These are phyloP conservation scores for Thelephora aurantiotincta DNA, from an alignment of 768 basidiomycete genomes.

Conservation along the genomic window DNA sequence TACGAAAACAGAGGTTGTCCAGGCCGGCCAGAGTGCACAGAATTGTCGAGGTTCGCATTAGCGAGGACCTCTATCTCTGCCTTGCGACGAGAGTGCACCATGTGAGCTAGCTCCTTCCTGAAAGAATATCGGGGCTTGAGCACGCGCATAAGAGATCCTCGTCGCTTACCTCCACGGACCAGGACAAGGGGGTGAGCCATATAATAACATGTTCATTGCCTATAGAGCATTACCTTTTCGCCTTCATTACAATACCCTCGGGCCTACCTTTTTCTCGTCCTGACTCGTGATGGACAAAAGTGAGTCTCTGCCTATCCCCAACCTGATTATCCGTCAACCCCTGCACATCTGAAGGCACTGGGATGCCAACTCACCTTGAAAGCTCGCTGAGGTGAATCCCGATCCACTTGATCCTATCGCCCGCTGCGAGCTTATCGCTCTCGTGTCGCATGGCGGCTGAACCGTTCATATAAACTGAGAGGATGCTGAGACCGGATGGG, in stretches of 20 bases:
- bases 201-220: conserved; percentile 52
- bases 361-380: conserved; percentile 28
- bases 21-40: too few species aligned
- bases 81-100: conserved; percentile 74
- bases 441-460: conserved; percentile 63
- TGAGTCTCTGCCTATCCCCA: conserved; percentile 42
- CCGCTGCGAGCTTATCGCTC: conserved; percentile 46
- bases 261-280: conserved; percentile 62
- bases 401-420: conserved; percentile 56
- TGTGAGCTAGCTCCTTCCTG: conserved; percentile 70
- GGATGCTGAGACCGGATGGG: conserved; percentile 85
- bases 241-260: background rate
- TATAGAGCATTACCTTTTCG: conserved; percentile 13
- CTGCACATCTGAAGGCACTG: background rate
- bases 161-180: conserved; percentile 48
- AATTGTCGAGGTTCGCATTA: background rate
- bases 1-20: too few species aligned
- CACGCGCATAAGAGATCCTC: conserved; percentile 1
- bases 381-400: conserved; percentile 67
- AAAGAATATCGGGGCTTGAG: background rate
- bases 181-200: conserved; percentile 29
- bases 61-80: conserved; percentile 80
- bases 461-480: conserved; percentile 78
- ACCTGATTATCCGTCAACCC: conserved; percentile 21
- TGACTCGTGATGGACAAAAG: conserved; percentile 55